Conservation (phyloP, 805 yeast species). For the Schizosaccharomyces cryophilus region DNA sequence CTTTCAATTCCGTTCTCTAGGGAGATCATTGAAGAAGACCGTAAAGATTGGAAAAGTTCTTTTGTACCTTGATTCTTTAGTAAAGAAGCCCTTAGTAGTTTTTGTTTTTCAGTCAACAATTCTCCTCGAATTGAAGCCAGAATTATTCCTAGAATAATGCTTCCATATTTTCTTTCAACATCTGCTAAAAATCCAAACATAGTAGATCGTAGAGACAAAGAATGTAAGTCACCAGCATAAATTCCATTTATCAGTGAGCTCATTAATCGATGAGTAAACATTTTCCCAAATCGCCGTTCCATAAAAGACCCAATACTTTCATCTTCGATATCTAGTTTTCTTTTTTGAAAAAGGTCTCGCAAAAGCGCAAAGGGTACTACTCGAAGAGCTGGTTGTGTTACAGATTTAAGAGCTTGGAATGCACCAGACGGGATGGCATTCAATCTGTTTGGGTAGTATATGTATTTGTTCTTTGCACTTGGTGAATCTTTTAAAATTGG, state of each 20-base stretch:
- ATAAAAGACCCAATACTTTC: conserved; percentile 51
- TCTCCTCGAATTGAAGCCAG: background rate
- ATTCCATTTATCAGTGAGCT: conserved; percentile 78
- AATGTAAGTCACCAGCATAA: conserved; percentile 59
- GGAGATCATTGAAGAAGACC: background rate
- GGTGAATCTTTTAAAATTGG: conserved; percentile 32
- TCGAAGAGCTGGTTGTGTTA: conserved; percentile 14
- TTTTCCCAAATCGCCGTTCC: conserved; percentile 40
- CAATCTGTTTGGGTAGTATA: conserved; percentile 5
- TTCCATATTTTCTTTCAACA: background rate
- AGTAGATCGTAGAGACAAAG: conserved; percentile 17
- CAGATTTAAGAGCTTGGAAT: conserved; percentile 3
- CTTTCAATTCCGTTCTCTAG: background rate
- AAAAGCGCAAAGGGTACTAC: conserved; percentile 15
- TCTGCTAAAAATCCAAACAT: background rate
- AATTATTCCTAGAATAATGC: background rate
- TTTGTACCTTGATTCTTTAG: background rate
- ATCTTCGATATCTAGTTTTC: conserved; percentile 18
- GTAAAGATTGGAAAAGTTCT: background rate
- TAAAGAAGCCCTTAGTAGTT: background rate
- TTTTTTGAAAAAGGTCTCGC: conserved; percentile 7
- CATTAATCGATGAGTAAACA: conserved; percentile 28
- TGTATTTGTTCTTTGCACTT: conserved; percentile 21
- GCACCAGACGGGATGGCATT: conserved; percentile 11
- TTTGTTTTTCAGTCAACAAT: background rate